Conservation (phyloP, 805 yeast species). For the Barnettozyma sp. region DNA sequence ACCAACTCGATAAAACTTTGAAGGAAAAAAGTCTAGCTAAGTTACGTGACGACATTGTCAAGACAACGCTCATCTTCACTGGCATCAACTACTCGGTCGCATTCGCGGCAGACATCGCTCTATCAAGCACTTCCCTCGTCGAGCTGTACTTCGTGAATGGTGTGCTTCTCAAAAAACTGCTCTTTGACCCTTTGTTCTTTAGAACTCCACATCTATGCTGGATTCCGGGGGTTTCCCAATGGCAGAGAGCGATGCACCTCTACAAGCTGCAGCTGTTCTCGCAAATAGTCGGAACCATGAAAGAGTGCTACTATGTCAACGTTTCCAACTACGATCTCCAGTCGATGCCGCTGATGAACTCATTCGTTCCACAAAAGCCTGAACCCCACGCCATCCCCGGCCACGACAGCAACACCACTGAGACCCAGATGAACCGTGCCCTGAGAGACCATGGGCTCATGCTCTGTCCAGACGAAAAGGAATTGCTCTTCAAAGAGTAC, state of each 20-base stretch:
- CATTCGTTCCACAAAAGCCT: not conserved
- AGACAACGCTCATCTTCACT: not conserved
- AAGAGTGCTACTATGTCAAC: slow-evolving; percentile 7
- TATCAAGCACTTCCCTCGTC: slow-evolving; percentile 1
- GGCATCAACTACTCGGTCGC: slow-evolving; percentile 2
- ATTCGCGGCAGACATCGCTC: not conserved
- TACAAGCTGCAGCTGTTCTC: slow-evolving; percentile 5
- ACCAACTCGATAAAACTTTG: not conserved
- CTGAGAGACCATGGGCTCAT: slow-evolving; percentile 5
- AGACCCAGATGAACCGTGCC: slow-evolving; percentile 1
- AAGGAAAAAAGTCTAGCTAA: slow-evolving; percentile 1
- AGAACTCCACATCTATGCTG: not conserved
- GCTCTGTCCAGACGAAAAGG: slow-evolving; percentile 4
- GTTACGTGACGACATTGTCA: not conserved
- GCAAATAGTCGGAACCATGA: slow-evolving; percentile 3
- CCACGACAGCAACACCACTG: too few species aligned
- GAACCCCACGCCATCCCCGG: too few species aligned
- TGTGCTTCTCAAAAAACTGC: slow-evolving; percentile 1
- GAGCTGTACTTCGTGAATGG: slow-evolving; percentile 5
- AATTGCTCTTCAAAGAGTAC: slow-evolving; percentile 8
- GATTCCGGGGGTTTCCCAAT: slow-evolving; percentile 5
- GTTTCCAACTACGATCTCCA: slow-evolving; percentile 8
- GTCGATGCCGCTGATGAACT: slow-evolving; percentile 2
- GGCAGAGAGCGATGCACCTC: slow-evolving; percentile 3
- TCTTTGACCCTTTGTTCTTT: slow-evolving; percentile 1